phyloP scores from a whole-genome alignment of 352 stramenopile species.

The Globisporangium recalcitrans region DNA sequence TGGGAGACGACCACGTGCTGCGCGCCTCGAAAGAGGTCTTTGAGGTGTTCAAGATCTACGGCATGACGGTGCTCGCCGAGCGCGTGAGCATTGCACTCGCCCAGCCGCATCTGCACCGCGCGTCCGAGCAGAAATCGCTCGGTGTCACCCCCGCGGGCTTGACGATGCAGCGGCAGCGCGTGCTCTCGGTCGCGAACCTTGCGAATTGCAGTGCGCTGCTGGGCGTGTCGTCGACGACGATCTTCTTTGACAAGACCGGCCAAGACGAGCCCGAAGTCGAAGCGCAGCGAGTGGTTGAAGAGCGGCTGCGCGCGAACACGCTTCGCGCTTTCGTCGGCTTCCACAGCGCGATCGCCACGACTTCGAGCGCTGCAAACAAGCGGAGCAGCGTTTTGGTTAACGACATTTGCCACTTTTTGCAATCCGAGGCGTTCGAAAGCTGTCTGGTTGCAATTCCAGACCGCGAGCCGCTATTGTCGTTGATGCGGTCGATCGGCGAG shows the following conservation, averaged over 20 bases:
- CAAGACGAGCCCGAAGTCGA: slow-evolving; percentile 7
- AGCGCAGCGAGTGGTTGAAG: slow-evolving; percentile 25
- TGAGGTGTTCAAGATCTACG: slow-evolving; percentile 81
- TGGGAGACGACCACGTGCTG: slow-evolving; percentile 41
- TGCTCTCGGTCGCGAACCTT: slow-evolving; percentile 58
- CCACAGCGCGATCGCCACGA: slow-evolving; percentile 50
- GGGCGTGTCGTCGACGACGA: slow-evolving; percentile 21
- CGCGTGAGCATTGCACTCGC: slow-evolving; percentile 51
- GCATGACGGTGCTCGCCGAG: slow-evolving; percentile 70
- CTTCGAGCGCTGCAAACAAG: slow-evolving; percentile 17
- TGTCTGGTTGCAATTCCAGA: slow-evolving; percentile 22
- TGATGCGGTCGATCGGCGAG: slow-evolving; percentile 37
- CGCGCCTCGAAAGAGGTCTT: slow-evolving; percentile 60
- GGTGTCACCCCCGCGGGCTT: slow-evolving; percentile 36
- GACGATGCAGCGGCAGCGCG: slow-evolving; percentile 46
- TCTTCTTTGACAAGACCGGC: slow-evolving; percentile 11
- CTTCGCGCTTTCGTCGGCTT: slow-evolving; percentile 69
- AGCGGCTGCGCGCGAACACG: slow-evolving; percentile 47
- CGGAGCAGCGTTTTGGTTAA: slow-evolving; percentile 32
- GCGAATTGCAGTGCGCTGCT: slow-evolving; percentile 37
- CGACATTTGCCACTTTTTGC: slow-evolving; percentile 31
- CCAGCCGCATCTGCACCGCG: slow-evolving; percentile 22
- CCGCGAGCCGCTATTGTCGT: slow-evolving; percentile 39
- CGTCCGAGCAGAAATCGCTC: slow-evolving; percentile 6
- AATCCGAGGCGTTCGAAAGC: slow-evolving; percentile 1